Conservation (phyloP, 768 basidiomycete genomes). For the Bullera alba region DNA sequence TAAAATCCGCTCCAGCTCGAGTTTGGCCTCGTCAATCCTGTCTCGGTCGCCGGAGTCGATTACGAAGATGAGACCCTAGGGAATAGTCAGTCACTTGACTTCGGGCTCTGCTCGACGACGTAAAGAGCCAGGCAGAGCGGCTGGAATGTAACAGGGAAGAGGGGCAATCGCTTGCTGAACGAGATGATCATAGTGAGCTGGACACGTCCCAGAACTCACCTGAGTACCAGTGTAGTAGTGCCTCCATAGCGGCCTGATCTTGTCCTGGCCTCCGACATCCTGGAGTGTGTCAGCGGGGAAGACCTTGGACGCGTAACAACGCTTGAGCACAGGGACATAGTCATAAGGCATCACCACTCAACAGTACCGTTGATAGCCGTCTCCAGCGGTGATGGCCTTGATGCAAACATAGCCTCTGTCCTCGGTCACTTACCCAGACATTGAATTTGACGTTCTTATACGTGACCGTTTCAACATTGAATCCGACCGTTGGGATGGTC, state of each 20-base stretch:
- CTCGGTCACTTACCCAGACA: constrained; percentile 45
- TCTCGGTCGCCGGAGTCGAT: constrained; percentile 95
- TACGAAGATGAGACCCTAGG: constrained; percentile 82
- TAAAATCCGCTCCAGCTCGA: constrained; percentile 90
- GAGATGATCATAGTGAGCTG: not conserved
- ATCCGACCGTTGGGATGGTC: constrained; percentile 96
- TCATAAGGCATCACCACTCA: too few species aligned
- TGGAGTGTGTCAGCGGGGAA: constrained; percentile 53
- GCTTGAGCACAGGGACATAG: too few species aligned
- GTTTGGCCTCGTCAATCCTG: constrained; percentile 91
- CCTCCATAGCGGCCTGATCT: constrained; percentile 95
- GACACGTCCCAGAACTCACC: constrained; percentile 31
- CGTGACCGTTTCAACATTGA: constrained; percentile 98
- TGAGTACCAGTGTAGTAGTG: constrained; percentile 99
- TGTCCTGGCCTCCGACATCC: constrained; percentile 99
- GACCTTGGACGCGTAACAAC: too few species aligned
- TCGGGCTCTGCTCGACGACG: not conserved
- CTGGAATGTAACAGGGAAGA: not conserved
- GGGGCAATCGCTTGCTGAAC: not conserved
- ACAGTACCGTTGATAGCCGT: too few species aligned
- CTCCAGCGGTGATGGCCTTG: too few species aligned
- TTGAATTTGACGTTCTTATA: constrained; percentile 79
- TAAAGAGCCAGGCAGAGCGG: not conserved
- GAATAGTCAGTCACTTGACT: not conserved
- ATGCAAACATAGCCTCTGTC: too few species aligned